These are phyloP conservation scores for Drechmeria coniospora DNA, from an alignment of 2,329 filamentous ascomycete genomes.

Conservation along the genomic window DNA sequence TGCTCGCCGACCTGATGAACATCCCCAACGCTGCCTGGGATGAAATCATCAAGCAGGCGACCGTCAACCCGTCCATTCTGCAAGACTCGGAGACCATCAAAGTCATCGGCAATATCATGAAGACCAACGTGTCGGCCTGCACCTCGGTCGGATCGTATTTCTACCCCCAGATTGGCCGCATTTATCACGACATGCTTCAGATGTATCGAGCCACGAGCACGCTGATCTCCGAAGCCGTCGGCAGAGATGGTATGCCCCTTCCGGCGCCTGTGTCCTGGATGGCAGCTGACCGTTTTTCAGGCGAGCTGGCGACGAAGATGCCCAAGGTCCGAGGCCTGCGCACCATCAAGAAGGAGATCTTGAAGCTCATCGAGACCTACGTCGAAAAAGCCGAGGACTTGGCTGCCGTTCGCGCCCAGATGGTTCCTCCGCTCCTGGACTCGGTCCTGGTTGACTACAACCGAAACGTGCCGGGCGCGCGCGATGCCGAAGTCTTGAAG, in stretches of 20 bases:
- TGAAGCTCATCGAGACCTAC: conserved; percentile 96
- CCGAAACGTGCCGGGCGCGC: conserved; percentile 86
- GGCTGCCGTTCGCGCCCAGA: conserved; percentile 80
- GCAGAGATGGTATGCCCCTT: conserved; percentile 51
- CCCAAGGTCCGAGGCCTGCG: conserved; percentile 87
- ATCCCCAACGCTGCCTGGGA: conserved; percentile 93
- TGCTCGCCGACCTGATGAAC: conserved; percentile 84
- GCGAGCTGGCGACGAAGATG: conserved; percentile 90
- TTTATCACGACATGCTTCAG: conserved; percentile 96
- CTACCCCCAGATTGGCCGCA: conserved; percentile 92
- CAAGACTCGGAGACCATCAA: conserved; percentile 95
- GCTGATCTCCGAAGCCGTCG: conserved; percentile 86
- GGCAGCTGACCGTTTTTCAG: conserved; percentile 24
- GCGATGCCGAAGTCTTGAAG: conserved; percentile 90
- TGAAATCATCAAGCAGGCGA: conserved; percentile 78
- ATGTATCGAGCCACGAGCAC: conserved; percentile 98
- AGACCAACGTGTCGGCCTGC: conserved; percentile 98
- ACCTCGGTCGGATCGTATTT: conserved; percentile 94
- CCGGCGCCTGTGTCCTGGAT: not conserved
- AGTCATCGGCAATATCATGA: conserved; percentile 99
- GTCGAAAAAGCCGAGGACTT: conserved; percentile 96
- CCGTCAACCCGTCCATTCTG: conserved; percentile 68
- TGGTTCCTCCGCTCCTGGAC: conserved; percentile 90
- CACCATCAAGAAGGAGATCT: conserved; percentile 98
- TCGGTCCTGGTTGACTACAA: conserved; percentile 93